Evolutionary conservation across 139 green algal genomes (phyloP), one percentile per base, ranked within the genome.

Genomic region (Trebouxia sp.): DNA sequence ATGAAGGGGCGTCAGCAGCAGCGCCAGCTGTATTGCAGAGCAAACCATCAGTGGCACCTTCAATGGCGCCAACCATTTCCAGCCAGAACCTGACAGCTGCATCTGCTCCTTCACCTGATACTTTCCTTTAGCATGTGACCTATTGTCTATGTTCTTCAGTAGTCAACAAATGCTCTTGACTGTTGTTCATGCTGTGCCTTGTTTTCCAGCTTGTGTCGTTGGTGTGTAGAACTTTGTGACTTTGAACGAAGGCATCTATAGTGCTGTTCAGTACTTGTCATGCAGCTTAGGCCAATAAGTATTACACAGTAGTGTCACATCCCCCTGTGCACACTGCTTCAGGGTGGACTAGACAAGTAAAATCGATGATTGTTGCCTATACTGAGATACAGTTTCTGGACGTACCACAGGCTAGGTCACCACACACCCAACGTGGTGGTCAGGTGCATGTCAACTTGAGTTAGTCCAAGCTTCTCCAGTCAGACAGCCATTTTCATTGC

Each of bases 401-500:
- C n/a, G n/a, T n/a, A n/a, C n/a, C n/a, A n/a, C n/a, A n/a, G n/a
- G n/a, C n/a, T n/a, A n/a, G n/a, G n/a, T n/a, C n/a, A n/a, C n/a
- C n/a, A n/a, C n/a, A n/a, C n/a, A n/a, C n/a, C n/a, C n/a, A n/a
- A n/a, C n/a, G n/a, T n/a, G n/a, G n/a, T n/a, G n/a, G 51, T 6
- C 32, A 5, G 53, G 6, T 45, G 56, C 39, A 32, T 43, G 11
- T 10, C 37, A 37, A 37, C 22, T n/a, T n/a, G n/a, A n/a, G n/a
- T n/a, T n/a, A n/a, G n/a, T n/a, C n/a, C n/a, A n/a, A n/a, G n/a
- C n/a, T n/a, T 26, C 38, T 20, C n/a, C 14, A 41, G 75, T 95
- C 80, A 99, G 10, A 98, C 94, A 30, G 95, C 95, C 95, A 98
- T 98, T 85, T 97, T 89, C 97, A 99, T 99, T 43, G 90, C 88